phyloP scores from a whole-genome alignment of 2,329 filamentous ascomycete genomes.

The Tolypocladium endophyticum region DNA sequence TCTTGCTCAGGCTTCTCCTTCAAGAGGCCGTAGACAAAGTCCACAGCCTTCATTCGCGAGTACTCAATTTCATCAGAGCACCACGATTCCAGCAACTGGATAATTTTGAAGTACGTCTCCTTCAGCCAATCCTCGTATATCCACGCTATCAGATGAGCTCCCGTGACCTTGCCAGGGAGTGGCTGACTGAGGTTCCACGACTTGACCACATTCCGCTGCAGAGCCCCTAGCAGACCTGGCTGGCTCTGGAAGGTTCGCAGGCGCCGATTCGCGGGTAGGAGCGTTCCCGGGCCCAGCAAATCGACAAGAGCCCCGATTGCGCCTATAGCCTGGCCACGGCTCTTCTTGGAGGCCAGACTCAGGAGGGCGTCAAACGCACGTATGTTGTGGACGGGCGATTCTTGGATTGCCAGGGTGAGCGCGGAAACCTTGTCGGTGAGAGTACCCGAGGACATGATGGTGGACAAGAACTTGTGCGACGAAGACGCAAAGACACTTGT shows the following conservation, averaged over 20 bases:
- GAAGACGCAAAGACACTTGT: slow-evolving; percentile 68
- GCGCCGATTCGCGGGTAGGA: slow-evolving; percentile 75
- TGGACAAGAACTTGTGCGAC: slow-evolving; percentile 90
- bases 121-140: slow-evolving; percentile 94
- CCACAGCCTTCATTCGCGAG: slow-evolving; percentile 76
- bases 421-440: slow-evolving; percentile 95
- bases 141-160: slow-evolving; percentile 76
- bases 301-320: slow-evolving; percentile 92
- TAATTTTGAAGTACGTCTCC: slow-evolving; percentile 81
- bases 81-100: slow-evolving; percentile 87
- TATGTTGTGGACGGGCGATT: slow-evolving; percentile 87
- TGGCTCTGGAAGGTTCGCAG: slow-evolving; percentile 72
- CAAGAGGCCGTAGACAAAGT: slow-evolving; percentile 82
- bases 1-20: slow-evolving; percentile 97
- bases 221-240: slow-evolving; percentile 59
- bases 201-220: slow-evolving; percentile 49
- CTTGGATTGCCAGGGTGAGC: slow-evolving; percentile 85
- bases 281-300: slow-evolving; percentile 77
- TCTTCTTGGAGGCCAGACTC: slow-evolving; percentile 80
- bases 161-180: slow-evolving; percentile 63
- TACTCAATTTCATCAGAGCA: slow-evolving; percentile 94
- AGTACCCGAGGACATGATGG: slow-evolving; percentile 93
- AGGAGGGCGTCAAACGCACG: slow-evolving; percentile 82
- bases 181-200: slow-evolving; percentile 59
- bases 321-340: slow-evolving; percentile 81